Evolutionary conservation across 2,329 filamentous ascomycete genomes (phyloP), one percentile per base, ranked within the genome.

Genomic region (Chaetomium strumarium): DNA sequence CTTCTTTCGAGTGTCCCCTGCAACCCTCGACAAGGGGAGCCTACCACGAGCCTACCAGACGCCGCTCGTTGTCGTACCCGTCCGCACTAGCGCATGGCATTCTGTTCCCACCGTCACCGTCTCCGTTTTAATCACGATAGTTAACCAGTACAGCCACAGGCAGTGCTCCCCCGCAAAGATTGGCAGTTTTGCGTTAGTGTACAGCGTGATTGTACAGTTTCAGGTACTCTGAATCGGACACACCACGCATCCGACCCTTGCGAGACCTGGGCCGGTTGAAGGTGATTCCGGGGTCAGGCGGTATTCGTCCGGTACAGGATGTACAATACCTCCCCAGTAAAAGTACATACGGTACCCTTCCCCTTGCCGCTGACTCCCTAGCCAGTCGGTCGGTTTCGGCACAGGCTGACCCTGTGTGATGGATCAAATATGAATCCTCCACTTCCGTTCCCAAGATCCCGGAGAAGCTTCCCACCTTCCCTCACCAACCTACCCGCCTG

Each of bases 351-450:
- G 16, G 42, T 34, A 29, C 39, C 12, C 14, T n/a, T 24, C 40
- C 31, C 31, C n/a, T 17, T 13, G 14, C 20, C 8, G 9, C 5
- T 14, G 14, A 20, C 30, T 16, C 38, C 30, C 40, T 38, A 41
- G 34, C 47, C 33, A 41, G 34, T 42, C 33, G 36, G 38, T 31
- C 38, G 36, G 12, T 46, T 41, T 52, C 49, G 53, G 49, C 53
- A 49, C 19, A 53, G 49, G 46, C 53, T 49, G 38, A 31, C 31
- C 55, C 58, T 49, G 49, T 52, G 50, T 54, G 55, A 52, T 46
- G 38, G 39, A 37, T 46, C 55, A 58, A 52, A 58, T 62, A 62
- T 62, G 58, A 62, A 60, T 57, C 55, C 56, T 57, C 55, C 57
- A 46, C 55, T 49, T 42, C 38, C 47, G 47, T 52, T 60, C 58